These are phyloP conservation scores for Vigna reflexopilosa DNA, from an alignment of 306 rosid species.

Conservation along the genomic window DNA sequence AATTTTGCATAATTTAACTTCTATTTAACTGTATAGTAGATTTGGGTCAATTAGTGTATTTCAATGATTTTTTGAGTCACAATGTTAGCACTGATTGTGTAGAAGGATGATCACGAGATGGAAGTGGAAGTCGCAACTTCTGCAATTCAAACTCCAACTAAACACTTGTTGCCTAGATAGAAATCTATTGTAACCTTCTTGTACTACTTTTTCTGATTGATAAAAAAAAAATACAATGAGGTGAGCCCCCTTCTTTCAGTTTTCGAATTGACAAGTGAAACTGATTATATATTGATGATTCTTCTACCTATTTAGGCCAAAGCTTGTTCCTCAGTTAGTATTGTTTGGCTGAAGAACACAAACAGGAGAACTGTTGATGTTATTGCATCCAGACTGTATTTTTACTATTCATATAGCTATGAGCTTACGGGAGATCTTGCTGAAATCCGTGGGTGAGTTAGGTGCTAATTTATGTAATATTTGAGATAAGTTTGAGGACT, in stretches of 20 bases:
- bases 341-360: slow-evolving; percentile 77
- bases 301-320: slow-evolving; percentile 64
- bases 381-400: slow-evolving; percentile 86
- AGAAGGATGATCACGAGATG: slow-evolving; percentile 96
- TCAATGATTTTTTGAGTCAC: slow-evolving; percentile 29
- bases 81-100: slow-evolving; percentile 21
- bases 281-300: slow-evolving; percentile 28
- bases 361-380: slow-evolving; percentile 96
- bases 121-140: slow-evolving; percentile 90
- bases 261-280: not conserved
- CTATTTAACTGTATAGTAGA: no score
- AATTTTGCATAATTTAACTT: not conserved
- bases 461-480: slow-evolving; percentile 28
- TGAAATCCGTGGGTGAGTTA: slow-evolving; percentile 89
- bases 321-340: slow-evolving; percentile 87
- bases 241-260: slow-evolving; percentile 46
- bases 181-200: slow-evolving; percentile 85
- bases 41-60: not conserved
- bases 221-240: slow-evolving; percentile 83
- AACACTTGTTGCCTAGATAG: slow-evolving; percentile 83
- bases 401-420: slow-evolving; percentile 86
- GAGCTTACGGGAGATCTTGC: slow-evolving; percentile 94
- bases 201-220: slow-evolving; percentile 89
- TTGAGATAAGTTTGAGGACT: not conserved
- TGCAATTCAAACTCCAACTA: slow-evolving; percentile 65